Base-by-base conservation (phyloP, 345 rosid genomes). In the Lepidium sativum region DNA sequence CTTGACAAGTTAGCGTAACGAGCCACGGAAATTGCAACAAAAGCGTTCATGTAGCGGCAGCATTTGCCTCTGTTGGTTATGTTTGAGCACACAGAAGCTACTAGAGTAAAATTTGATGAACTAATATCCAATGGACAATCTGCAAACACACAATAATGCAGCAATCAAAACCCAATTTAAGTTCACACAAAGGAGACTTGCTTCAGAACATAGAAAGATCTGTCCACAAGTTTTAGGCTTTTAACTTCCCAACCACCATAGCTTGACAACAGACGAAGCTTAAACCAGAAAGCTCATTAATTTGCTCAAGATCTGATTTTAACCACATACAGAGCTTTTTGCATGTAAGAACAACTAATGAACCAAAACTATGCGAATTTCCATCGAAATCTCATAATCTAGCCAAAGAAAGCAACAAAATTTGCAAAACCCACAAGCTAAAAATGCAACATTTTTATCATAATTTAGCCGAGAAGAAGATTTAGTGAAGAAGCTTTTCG, bases 11-110 rank as follows among this genome's bases (percentile, higher is more conserved):
- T 94, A 27, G 99, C 84, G 63, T 86, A 85, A 33, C 83, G 95
- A 44, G 99, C 83, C 23, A 87, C 67, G 18, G 99, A 86, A 40
- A 84, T 50, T 0, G 96, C 96, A 67, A 87, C 59, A 27, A 82
- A 89, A 61, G 96, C 92, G 75, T 94, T 94, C 61, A 94, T 89
- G 79, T 94, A 89, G 23, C 92, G 96, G 77, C 97, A 94, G 55
- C 99, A 94, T 71, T 86, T 90, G 67, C 85, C 92, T 80, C 90
- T 79, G 16, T 84, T 81, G 37, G 77, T 82, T 29, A 78, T 70
- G 60, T 72, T 73, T 2, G 97, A 82, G 76, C 99, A 94, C 51
- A 88, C 49, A 5, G 97, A 80, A 20, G 97, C 96, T 69, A 84
- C 83, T 10, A 87, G 74, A 37, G 92, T 89, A 49, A 84, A 83